These are phyloP conservation scores for Dianthus caryophyllus DNA, from an alignment of 148 eudicot species.

Conservation along the genomic window DNA sequence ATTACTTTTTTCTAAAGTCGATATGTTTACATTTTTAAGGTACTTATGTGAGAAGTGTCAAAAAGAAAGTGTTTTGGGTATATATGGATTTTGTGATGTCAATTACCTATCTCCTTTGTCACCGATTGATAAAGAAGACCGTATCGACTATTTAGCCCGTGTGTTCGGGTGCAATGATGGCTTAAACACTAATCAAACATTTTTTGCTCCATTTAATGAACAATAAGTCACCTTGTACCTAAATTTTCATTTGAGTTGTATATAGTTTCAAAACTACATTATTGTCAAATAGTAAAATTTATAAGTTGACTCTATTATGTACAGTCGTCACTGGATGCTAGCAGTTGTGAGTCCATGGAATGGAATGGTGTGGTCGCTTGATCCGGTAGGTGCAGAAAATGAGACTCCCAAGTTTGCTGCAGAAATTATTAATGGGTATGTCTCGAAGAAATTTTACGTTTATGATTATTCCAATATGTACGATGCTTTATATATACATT, in stretches of 20 bases:
- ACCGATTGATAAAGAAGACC: neutral
- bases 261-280: too few relatives aligned
- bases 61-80: too few relatives aligned
- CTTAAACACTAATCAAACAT: neutral
- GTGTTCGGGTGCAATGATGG: neutral
- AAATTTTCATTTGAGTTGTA: too few relatives aligned
- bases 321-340: neutral
- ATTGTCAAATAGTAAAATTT: too few relatives aligned
- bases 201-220: conserved; percentile 4
- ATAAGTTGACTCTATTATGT: too few relatives aligned
- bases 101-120: neutral
- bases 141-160: conserved; percentile 1
- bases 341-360: neutral
- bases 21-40: too few relatives aligned
- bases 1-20: too few relatives aligned
- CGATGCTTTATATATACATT: too few relatives aligned
- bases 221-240: too few relatives aligned
- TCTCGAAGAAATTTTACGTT: neutral
- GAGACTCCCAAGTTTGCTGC: neutral
- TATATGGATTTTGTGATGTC: too few relatives aligned
- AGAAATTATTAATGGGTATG: neutral
- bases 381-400: neutral
- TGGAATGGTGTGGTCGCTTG: conserved; percentile 1
- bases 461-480: too few relatives aligned
- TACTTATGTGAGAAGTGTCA: too few relatives aligned